A percentile compares a stretch with the other conserved stretches of the same genome.
These are phyloP conservation scores for Davidsoniella virescens DNA, from an alignment of 2,329 filamentous ascomycete genomes.

Conservation along the genomic window DNA sequence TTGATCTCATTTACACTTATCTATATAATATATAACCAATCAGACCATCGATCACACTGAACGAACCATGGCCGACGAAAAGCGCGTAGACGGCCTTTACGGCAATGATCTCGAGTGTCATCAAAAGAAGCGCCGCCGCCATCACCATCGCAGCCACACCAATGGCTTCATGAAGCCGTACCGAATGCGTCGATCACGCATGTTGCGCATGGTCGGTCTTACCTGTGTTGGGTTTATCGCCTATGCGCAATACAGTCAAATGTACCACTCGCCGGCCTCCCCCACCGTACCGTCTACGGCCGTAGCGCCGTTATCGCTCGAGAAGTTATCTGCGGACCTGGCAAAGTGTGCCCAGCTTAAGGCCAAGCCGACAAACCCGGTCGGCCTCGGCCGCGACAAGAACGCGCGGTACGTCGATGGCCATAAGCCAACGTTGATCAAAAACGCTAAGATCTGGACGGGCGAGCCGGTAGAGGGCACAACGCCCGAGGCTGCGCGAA, in stretches of 20 bases:
- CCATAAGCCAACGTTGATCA: conserved; percentile 43
- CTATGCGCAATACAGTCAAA: conserved; percentile 32
- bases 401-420: conserved; percentile 46
- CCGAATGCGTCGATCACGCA: conserved; percentile 27
- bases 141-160: neutral
- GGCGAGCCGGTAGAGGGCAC: conserved; percentile 40
- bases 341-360: conserved; percentile 39
- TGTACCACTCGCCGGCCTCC: conserved; percentile 14
- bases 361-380: conserved; percentile 37
- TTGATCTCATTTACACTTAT: too few species aligned
- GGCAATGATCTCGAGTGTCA: neutral
- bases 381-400: conserved; percentile 36
- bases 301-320: conserved; percentile 28
- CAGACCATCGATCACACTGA: neutral
- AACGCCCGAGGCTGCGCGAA: conserved; percentile 31
- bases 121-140: neutral
- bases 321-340: conserved; percentile 37
- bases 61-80: conserved; percentile 1
- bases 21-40: too few species aligned
- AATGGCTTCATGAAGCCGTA: conserved; percentile 15
- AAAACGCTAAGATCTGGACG: conserved; percentile 50
- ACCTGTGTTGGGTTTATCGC: conserved; percentile 34
- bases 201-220: conserved; percentile 27
- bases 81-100: neutral
- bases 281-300: conserved; percentile 14